Evolutionary conservation across 371 early-diverging fungal species (phyloP), one percentile per base, ranked within the genome.

Genomic region (Polyrhizophydium stewartii): DNA sequence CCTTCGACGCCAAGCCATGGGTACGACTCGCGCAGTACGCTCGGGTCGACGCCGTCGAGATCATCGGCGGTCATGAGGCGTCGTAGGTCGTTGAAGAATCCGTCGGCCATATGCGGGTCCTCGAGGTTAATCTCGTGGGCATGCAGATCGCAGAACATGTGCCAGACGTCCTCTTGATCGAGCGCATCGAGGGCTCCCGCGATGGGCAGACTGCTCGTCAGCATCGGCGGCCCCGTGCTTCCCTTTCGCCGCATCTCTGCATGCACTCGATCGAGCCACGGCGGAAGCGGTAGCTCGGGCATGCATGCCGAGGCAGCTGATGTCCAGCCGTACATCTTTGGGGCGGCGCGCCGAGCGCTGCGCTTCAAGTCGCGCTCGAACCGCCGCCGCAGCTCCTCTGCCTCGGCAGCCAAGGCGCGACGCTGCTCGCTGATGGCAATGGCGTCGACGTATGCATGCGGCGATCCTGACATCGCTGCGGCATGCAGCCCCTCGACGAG

Each of bases 51-150:
- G 25, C 53, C 53, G 13, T 53, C 53, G 9, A 53, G n/a, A 25
- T 53, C 53, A 16, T 53, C 13, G 3, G 21, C 21, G 7, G 50
- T 25, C 61, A 65, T 49, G 37, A 61, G 7, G 10, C 30, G 31
- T 28, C 49, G 35, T 56, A 65, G 35, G 25, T 62, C 57, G 12
- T 38, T 50, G 51, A 65, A 65, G 25, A 65, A 65, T 30, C 35
- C 41, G 13, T 55, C 58, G 1, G 62, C 2, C 25, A 65, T 31
- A 5, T 2, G 16, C n/a, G 38, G 30, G 22, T 60, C 49, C 56
- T 65, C 66, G 47, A 65, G 45, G 17, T 30, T n/a, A 32, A 50
- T 62, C 22, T 37, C 24, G 19, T 61, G 57, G 9, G 62, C 60
- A 19, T 52, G 53, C 13, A 61, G 19, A 25, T 33, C 41, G 1